These are phyloP conservation scores for Pestalotiopsis sp. DNA, from an alignment of 2,329 filamentous ascomycete species.

Conservation along the genomic window DNA sequence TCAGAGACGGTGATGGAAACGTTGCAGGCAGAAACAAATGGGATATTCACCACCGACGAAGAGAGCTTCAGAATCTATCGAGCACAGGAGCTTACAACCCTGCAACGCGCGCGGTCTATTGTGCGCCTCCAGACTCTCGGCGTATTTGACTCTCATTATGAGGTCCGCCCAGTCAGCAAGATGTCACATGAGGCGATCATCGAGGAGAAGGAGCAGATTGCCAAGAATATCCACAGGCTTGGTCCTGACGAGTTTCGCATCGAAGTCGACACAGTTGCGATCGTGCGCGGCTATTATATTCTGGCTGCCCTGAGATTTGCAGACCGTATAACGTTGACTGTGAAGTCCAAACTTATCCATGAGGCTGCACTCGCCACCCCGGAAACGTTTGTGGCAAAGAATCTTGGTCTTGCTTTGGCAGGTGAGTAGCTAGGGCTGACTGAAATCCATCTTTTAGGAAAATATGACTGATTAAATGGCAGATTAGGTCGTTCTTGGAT, in stretches of 20 bases:
- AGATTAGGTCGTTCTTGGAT: too few species aligned
- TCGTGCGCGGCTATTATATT: constrained; percentile 69
- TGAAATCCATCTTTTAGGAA: too few species aligned
- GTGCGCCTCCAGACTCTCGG: constrained; percentile 46
- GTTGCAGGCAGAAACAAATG: constrained; percentile 54
- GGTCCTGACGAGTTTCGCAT: constrained; percentile 57
- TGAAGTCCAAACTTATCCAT: constrained; percentile 31
- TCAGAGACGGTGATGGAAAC: constrained; percentile 41
- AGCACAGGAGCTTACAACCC: constrained; percentile 44
- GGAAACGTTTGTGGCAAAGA: constrained; percentile 25
- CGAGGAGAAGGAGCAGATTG: constrained; percentile 44
- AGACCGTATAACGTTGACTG: constrained; percentile 45
- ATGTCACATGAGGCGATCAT: constrained; percentile 50
- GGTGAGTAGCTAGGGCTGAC: constrained; percentile 23
- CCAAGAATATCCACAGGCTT: constrained; percentile 47
- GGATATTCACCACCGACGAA: constrained; percentile 60
- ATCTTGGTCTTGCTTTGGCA: constrained; percentile 23
- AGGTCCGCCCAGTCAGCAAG: constrained; percentile 27
- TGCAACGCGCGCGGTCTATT: constrained; percentile 51
- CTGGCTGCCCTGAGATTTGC: constrained; percentile 66
- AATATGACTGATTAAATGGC: constrained; percentile 16
- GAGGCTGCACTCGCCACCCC: constrained; percentile 23
- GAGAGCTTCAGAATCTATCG: constrained; percentile 48
- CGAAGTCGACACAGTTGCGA: constrained; percentile 64
- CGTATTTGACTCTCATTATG: constrained; percentile 35